phyloP scores from a whole-genome alignment of 441 rosid species.

The Eruca vesicaria region DNA sequence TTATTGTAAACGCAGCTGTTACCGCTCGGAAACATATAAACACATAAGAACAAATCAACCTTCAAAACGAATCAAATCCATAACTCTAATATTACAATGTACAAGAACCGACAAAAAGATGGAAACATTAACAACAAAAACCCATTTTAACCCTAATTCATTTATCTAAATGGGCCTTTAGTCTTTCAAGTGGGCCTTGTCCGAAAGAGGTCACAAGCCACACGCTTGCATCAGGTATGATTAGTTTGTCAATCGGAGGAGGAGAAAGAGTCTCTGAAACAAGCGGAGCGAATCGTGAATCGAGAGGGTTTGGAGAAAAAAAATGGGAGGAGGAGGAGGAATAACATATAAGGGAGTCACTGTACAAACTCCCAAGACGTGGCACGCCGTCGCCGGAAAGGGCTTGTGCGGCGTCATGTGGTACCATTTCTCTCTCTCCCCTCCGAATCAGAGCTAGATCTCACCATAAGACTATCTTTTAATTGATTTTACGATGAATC shows the following conservation, averaged over 20 bases:
- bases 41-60: too few species aligned
- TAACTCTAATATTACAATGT: too few species aligned
- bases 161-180: background rate
- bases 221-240: background rate
- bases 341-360: constrained; percentile 74
- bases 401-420: constrained; percentile 96
- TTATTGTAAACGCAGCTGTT: too few species aligned
- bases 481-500: constrained; percentile 2
- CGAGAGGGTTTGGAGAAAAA: constrained; percentile 40
- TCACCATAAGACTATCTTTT: background rate
- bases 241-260: constrained; percentile 1
- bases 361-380: constrained; percentile 84
- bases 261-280: background rate
- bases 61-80: too few species aligned
- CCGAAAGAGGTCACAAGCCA: background rate
- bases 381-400: constrained; percentile 88
- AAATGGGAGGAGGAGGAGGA: constrained; percentile 51
- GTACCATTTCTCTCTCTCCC: constrained; percentile 34
- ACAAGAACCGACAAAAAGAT: too few species aligned
- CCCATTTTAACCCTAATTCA: background rate
- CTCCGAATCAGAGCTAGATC: constrained; percentile 13
- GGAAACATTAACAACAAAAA: too few species aligned
- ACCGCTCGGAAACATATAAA: too few species aligned
- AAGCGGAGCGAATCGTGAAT: constrained; percentile 27
- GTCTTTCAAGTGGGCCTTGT: background rate